phyloP scores from a whole-genome alignment of 139 green algal genomes.

The Tetraselmis chui region DNA sequence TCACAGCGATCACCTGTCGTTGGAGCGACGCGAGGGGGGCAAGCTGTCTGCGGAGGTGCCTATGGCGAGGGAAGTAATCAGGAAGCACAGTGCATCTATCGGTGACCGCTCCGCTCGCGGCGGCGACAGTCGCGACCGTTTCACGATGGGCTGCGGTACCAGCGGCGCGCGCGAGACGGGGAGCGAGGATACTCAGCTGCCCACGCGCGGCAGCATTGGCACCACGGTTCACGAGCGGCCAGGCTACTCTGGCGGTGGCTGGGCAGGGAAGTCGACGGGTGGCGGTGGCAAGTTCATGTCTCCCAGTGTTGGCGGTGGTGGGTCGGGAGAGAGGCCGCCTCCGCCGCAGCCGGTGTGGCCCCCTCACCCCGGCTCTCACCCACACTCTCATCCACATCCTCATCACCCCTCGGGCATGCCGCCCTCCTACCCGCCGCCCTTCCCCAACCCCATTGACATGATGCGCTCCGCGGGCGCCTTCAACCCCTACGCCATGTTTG shows the following conservation, averaged over 20 bases:
- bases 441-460: background rate
- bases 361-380: no score
- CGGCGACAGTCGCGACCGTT: background rate
- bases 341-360: background rate
- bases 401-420: background rate
- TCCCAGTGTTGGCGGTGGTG: background rate
- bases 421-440: background rate
- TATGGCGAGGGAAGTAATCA: background rate
- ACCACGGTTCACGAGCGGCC: background rate
- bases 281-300: background rate
- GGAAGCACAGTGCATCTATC: background rate
- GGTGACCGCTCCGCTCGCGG: background rate
- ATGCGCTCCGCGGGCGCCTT: background rate
- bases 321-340: no score
- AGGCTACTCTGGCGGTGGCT: background rate
- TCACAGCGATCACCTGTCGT: background rate
- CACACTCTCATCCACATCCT: background rate
- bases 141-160: background rate
- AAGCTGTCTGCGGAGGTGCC: background rate
- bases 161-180: background rate
- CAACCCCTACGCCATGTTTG: background rate
- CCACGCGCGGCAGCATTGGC: background rate
- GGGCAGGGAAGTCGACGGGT: background rate
- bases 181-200: background rate
- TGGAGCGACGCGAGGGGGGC: background rate